Conservation (phyloP, 2,329 filamentous ascomycete genomes). For the Aureobasidium pullulans region DNA sequence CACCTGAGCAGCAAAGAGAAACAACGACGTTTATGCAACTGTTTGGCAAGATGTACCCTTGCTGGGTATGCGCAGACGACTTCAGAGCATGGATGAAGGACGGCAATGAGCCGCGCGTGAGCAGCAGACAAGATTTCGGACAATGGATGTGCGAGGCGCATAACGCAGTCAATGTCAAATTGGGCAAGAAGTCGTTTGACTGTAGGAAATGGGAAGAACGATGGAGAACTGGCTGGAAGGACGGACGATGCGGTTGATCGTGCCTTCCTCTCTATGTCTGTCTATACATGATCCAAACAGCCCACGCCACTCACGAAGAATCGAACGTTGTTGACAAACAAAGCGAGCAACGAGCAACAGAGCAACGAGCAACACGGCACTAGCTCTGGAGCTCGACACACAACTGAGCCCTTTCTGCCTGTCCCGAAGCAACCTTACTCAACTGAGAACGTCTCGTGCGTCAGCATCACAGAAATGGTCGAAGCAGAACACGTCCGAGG, state of each 20-base stretch:
- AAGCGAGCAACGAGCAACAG: not conserved
- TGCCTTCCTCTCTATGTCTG: not conserved
- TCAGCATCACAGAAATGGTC: constrained; percentile 1
- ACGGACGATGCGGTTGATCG: constrained; percentile 55
- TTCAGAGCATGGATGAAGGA: constrained; percentile 74
- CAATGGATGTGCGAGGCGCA: constrained; percentile 79
- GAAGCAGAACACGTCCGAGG: not conserved
- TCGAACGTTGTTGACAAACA: not conserved
- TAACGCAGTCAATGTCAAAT: constrained; percentile 79
- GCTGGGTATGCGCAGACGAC: constrained; percentile 90
- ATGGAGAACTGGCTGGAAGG: constrained; percentile 84
- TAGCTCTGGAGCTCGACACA: not conserved
- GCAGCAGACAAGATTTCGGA: constrained; percentile 61
- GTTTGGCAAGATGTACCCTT: constrained; percentile 86
- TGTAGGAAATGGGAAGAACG: constrained; percentile 86
- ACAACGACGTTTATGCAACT: constrained; percentile 69
- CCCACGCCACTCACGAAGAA: not conserved
- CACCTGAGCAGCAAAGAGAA: constrained; percentile 62
- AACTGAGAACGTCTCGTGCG: constrained; percentile 9
- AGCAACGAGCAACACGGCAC: not conserved
- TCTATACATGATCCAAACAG: not conserved
- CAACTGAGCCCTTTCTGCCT: constrained; percentile 1
- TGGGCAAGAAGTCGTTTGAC: constrained; percentile 88
- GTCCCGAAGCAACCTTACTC: constrained; percentile 7
- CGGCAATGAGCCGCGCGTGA: constrained; percentile 56